Conservation (phyloP, 371 early-diverging fungal species). For the Thermomucor indicae-seudaticae region DNA sequence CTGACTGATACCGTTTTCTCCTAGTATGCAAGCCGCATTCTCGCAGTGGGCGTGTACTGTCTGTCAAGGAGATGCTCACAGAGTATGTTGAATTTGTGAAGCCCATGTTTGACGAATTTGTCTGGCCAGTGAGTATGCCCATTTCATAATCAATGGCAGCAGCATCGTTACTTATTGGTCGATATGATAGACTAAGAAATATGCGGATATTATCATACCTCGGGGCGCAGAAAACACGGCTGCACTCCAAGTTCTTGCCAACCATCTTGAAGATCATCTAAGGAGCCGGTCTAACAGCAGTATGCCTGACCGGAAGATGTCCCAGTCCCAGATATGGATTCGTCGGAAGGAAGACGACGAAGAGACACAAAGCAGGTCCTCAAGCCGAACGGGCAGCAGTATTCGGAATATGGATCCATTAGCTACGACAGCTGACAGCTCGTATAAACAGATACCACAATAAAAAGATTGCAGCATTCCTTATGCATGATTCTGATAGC, state of each 20-base stretch:
- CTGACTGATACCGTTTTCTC: neutral
- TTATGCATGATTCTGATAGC: neutral
- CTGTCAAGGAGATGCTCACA: constrained; percentile 54
- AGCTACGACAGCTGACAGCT: constrained; percentile 23
- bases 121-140: constrained; percentile 57
- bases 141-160: neutral
- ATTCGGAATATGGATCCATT: constrained; percentile 17
- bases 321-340: no score
- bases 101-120: constrained; percentile 83
- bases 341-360: no score
- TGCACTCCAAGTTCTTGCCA: constrained; percentile 69
- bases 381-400: no score
- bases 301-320: no score
- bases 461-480: constrained; percentile 12
- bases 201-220: constrained; percentile 87
- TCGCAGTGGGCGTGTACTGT: constrained; percentile 27
- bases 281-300: constrained; percentile 9
- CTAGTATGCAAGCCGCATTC: constrained; percentile 22
- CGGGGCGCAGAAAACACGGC: constrained; percentile 72
- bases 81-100: constrained; percentile 78
- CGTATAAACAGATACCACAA: constrained; percentile 37
- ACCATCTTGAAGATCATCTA: constrained; percentile 57
- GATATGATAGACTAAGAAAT: constrained; percentile 63
- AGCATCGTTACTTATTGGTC: neutral
- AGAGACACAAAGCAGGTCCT: no score